Percentiles rank a stretch among this genome's conserved stretches.
phyloP scores from a whole-genome alignment of 1,139 yeast species.

The Geotrichum restrictum region DNA sequence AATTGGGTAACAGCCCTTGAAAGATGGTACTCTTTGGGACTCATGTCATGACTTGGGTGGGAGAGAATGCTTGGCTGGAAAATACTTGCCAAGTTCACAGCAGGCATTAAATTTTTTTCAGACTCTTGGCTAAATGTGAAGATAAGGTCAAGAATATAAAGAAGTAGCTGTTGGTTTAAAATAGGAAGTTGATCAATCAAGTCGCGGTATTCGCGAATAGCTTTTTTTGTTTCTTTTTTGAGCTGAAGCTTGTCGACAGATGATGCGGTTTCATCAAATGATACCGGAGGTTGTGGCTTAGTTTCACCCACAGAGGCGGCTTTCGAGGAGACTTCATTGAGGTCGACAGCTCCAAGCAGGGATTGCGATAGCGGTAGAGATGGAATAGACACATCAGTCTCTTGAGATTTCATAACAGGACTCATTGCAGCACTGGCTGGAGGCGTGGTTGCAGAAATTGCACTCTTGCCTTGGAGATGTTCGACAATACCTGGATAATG shows the following conservation, averaged over 20 bases:
- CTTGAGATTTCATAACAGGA: slow-evolving; percentile 18
- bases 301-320: background rate
- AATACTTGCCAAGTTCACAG: slow-evolving; percentile 88
- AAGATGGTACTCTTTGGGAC: slow-evolving; percentile 84
- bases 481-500: slow-evolving; percentile 57
- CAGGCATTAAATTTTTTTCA: slow-evolving; percentile 80
- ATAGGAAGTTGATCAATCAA: slow-evolving; percentile 66
- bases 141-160: slow-evolving; percentile 79
- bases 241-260: slow-evolving; percentile 16
- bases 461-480: slow-evolving; percentile 46
- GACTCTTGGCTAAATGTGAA: slow-evolving; percentile 82
- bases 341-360: background rate
- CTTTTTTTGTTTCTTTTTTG: slow-evolving; percentile 54
- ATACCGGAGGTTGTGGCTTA: background rate
- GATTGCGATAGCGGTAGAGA: background rate
- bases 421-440: slow-evolving; percentile 19
- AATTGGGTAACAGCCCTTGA: slow-evolving; percentile 87
- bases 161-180: slow-evolving; percentile 73
- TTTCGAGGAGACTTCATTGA: background rate
- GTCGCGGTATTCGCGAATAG: slow-evolving; percentile 65
- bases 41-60: slow-evolving; percentile 88
- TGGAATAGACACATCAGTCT: background rate
- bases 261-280: background rate
- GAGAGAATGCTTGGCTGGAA: slow-evolving; percentile 93
- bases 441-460: slow-evolving; percentile 24